These are phyloP conservation scores for Symmetrospora coprosmae DNA, from an alignment of 768 basidiomycete genomes.

Conservation along the genomic window DNA sequence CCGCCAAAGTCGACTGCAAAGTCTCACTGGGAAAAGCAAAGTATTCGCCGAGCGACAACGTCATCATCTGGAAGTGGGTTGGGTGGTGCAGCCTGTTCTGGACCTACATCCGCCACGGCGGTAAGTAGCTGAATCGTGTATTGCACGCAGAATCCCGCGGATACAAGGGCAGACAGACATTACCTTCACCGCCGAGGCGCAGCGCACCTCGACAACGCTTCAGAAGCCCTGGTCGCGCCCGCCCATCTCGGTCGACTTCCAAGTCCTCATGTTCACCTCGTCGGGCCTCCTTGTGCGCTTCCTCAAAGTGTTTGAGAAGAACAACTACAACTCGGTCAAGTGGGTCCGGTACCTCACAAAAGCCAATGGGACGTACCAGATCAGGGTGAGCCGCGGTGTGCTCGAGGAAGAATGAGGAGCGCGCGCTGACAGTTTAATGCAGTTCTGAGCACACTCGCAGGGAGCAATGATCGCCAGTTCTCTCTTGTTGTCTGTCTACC, in stretches of 20 bases:
- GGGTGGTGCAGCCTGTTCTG: background rate
- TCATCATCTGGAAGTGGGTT: conserved; percentile 93
- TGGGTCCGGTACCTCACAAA: conserved; percentile 30
- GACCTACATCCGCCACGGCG: too few relatives aligned
- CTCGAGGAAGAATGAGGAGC: too few relatives aligned
- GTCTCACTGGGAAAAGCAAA: conserved; percentile 88
- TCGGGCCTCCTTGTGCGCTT: conserved; percentile 92
- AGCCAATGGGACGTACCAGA: conserved; percentile 71
- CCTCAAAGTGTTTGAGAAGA: conserved; percentile 95
- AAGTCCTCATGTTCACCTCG: conserved; percentile 96
- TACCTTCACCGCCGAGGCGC: conserved; percentile 67
- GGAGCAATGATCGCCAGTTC: too few relatives aligned
- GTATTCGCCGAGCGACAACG: conserved; percentile 88
- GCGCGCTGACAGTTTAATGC: too few relatives aligned
- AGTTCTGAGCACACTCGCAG: too few relatives aligned
- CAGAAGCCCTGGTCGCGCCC: conserved; percentile 96
- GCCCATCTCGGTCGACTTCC: conserved; percentile 95
- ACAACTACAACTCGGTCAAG: conserved; percentile 53
- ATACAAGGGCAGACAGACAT: conserved; percentile 86
- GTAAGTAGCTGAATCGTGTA: background rate
- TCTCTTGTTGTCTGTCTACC: too few relatives aligned
- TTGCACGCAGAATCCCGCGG: conserved; percentile 57
- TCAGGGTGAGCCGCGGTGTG: conserved; percentile 56
- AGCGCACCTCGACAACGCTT: conserved; percentile 71
- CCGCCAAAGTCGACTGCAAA: conserved; percentile 82